Base-by-base conservation (phyloP, 2,329 filamentous ascomycete species). In the Cladosporium sphaerospermum region DNA sequence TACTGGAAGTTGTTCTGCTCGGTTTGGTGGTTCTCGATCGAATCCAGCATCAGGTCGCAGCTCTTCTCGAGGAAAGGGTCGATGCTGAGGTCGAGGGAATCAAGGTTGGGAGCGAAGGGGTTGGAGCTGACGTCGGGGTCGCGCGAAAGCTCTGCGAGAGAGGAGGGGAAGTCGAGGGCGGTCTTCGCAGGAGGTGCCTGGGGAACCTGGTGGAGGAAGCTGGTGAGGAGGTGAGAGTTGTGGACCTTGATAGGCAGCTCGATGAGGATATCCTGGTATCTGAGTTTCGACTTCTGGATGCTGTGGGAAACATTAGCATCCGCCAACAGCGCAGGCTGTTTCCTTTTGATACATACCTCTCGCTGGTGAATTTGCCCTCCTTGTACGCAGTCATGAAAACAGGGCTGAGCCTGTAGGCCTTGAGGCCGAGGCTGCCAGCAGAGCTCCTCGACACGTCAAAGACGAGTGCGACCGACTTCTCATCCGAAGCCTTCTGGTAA, bases 1-100 rank as follows among this genome's bases (percentile, higher is more conserved):
- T 87, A 89, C 73, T 96, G 91, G 78, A 95, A 93, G 81, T 99
- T 99, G 83, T 97, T 97, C 71, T 95, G 86, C 75, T 99, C 93
- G 56, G 91, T 96, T 77, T 97, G 93, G 78, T 99, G 93, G 53
- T 87, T 86, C 78, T 99, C 93, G 71, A 99, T 96, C 78, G 87
- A 90, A 69, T 99, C 93, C 58, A 97, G 84, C 54, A 99, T 83
- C 62, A 96, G 83, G 69, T 99, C 92, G 75, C 90, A 96, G 49
- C 92, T 96, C 82, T 96, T 96, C 80, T 97, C 92, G 45, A 99
- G 84, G 80, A 95, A 96, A 32, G 93, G 93, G 71, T 99, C 93
- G 72, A 97, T 95, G 60, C 87, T 89, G 58, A 99, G 84, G 64
- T 96, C 89, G 54, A 99, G 84, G 59, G 83, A 84, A 66, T 96